Conservation (phyloP, 306 rosid genomes). For the Medicago ruthenica region DNA sequence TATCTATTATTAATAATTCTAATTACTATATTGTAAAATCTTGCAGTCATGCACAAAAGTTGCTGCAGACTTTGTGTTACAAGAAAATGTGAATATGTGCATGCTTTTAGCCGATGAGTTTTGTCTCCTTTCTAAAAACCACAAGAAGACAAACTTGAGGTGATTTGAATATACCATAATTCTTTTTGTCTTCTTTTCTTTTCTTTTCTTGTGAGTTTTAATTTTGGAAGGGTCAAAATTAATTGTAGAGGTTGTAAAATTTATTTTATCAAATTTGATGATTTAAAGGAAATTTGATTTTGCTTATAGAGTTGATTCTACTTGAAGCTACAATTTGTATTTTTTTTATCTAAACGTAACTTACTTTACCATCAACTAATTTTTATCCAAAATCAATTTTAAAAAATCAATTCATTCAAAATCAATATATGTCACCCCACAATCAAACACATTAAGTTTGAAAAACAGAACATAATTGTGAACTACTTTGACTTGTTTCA, state of each 20-base stretch:
- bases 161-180: slow-evolving; percentile 12
- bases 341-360: no score
- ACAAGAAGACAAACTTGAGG: slow-evolving; percentile 85
- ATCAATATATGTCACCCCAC: no score
- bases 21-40: slow-evolving; percentile 12
- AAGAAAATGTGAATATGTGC: slow-evolving; percentile 61
- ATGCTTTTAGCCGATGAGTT: slow-evolving; percentile 64
- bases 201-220: not conserved
- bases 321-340: no score
- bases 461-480: not conserved
- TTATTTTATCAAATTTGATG: no score
- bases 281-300: no score
- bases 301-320: no score
- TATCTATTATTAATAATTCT: not conserved
- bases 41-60: slow-evolving; percentile 76
- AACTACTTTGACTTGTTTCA: not conserved
- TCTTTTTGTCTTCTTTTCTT: not conserved
- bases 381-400: no score
- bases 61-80: slow-evolving; percentile 77
- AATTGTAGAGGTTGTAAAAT: no score
- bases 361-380: no score
- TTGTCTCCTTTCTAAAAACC: slow-evolving; percentile 65
- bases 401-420: no score
- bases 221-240: not conserved
- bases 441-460: not conserved